Evolutionary conservation across 2,329 filamentous ascomycete genomes (phyloP).

Genomic region (Xylariomycetidae sp.): DNA sequence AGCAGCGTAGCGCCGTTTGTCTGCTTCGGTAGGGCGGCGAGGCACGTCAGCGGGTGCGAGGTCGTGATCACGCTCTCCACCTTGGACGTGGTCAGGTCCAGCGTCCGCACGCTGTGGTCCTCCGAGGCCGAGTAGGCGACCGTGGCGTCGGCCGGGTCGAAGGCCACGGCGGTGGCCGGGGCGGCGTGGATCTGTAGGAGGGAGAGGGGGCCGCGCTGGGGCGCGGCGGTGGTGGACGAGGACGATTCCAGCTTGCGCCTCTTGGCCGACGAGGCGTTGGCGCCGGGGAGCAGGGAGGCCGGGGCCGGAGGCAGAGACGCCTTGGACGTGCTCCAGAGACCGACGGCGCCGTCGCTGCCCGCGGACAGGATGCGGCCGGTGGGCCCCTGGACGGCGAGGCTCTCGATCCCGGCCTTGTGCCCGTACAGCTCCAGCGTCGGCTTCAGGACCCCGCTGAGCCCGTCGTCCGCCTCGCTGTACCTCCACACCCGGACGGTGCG

Average conservation of each 20-base stretch:
- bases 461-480: constrained; percentile 64
- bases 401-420: constrained; percentile 70
- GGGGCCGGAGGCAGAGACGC: constrained; percentile 71
- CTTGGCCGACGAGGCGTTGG: constrained; percentile 62
- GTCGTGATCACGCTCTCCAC: constrained; percentile 81
- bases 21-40: constrained; percentile 66
- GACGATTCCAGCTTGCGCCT: constrained; percentile 62
- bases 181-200: constrained; percentile 69
- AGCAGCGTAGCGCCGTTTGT: constrained; percentile 48
- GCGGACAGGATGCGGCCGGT: constrained; percentile 79
- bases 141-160: constrained; percentile 79
- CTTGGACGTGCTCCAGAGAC: constrained; percentile 84
- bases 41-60: constrained; percentile 74
- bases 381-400: constrained; percentile 67
- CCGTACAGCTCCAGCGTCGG: constrained; percentile 79
- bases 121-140: constrained; percentile 88
- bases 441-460: constrained; percentile 58
- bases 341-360: constrained; percentile 75
- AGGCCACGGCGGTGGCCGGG: constrained; percentile 73
- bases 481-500: constrained; percentile 87
- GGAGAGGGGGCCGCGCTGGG: constrained; percentile 74
- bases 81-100: constrained; percentile 77
- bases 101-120: constrained; percentile 86
- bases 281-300: constrained; percentile 61
- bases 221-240: constrained; percentile 48